These are phyloP conservation scores for Dictyostelium brefeldianum DNA, from an alignment of 78 protist genomes.

Conservation along the genomic window DNA sequence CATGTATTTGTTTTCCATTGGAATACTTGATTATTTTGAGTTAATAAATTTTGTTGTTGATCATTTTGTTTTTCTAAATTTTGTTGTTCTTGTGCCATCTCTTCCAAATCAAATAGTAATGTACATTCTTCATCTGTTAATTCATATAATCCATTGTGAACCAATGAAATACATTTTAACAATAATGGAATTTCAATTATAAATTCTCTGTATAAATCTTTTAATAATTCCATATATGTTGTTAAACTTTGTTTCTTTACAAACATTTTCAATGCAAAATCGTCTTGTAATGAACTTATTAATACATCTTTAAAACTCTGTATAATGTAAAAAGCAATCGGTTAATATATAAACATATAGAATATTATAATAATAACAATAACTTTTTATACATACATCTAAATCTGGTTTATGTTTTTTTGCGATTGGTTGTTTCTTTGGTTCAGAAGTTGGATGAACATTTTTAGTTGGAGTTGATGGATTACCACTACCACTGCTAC, in stretches of 20 bases:
- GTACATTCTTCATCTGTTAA: slow-evolving; percentile 64
- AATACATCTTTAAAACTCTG: slow-evolving; percentile 56
- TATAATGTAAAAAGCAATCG: too few relatives aligned
- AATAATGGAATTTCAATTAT: slow-evolving; percentile 74
- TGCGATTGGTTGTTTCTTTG: slow-evolving; percentile 28
- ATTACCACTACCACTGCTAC: too few relatives aligned
- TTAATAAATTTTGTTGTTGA: slow-evolving; percentile 14
- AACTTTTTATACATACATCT: not conserved
- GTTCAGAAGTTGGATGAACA: slow-evolving; percentile 9
- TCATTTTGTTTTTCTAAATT: slow-evolving; percentile 16
- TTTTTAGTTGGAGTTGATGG: not conserved
- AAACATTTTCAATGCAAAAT: slow-evolving; percentile 76
- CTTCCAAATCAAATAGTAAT: slow-evolving; percentile 56
- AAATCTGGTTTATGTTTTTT: slow-evolving; percentile 46
- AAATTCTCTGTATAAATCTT: slow-evolving; percentile 75
- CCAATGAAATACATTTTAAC: slow-evolving; percentile 52
- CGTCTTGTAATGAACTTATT: slow-evolving; percentile 61
- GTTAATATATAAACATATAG: not conserved
- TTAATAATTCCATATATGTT: slow-evolving; percentile 61
- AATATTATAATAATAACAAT: not conserved
- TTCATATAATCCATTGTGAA: slow-evolving; percentile 67
- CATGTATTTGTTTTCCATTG: slow-evolving; percentile 76
- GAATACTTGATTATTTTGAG: slow-evolving; percentile 26
- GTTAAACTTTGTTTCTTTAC: slow-evolving; percentile 39
- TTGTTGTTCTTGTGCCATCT: slow-evolving; percentile 72